Percentiles rank a stretch among this genome's conserved stretches.
Evolutionary conservation across 306 rosid species (phyloP).

Genomic region (Pachyrhizus erosus): DNA sequence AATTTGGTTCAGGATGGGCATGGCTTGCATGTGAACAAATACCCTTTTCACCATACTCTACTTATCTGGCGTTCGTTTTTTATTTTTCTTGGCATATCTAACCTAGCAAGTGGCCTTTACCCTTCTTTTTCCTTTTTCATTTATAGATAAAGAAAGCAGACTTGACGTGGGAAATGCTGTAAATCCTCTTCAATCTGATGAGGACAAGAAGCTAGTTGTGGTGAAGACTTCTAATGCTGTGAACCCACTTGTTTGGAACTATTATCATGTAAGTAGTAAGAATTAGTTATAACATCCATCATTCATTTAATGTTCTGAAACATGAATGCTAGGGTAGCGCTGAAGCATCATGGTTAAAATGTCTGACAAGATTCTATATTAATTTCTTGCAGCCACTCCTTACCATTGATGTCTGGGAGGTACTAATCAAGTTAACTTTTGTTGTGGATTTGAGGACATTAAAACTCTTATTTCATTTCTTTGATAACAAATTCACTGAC

Average conservation of each 20-base stretch:
- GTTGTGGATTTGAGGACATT: background rate
- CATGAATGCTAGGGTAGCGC: conserved; percentile 1
- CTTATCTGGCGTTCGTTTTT: conserved; percentile 26
- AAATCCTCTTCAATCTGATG: conserved; percentile 67
- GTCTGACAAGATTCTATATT: conserved; percentile 38
- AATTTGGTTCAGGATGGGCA: conserved; percentile 97
- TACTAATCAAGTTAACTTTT: conserved; percentile 43
- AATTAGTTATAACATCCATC: background rate
- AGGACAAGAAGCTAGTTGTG: conserved; percentile 78
- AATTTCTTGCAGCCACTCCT: conserved; percentile 85
- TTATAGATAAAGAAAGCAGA: conserved; percentile 68
- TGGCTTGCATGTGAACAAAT: conserved; percentile 89
- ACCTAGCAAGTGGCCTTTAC: background rate
- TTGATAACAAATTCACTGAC: conserved; percentile 38
- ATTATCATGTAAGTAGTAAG: conserved; percentile 63
- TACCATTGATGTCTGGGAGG: conserved; percentile 97
- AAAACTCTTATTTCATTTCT: conserved; percentile 26
- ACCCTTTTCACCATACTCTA: conserved; percentile 23
- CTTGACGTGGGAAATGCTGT: conserved; percentile 77
- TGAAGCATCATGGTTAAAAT: conserved; percentile 28
- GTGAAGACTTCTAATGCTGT: conserved; percentile 90
- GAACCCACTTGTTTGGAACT: conserved; percentile 86
- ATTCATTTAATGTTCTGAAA: conserved; percentile 21
- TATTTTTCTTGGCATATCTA: conserved; percentile 20
- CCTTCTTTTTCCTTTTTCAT: background rate